Conservation (phyloP, 1,284 basidiomycete genomes). For the Lentinula novae-zelandiae region DNA sequence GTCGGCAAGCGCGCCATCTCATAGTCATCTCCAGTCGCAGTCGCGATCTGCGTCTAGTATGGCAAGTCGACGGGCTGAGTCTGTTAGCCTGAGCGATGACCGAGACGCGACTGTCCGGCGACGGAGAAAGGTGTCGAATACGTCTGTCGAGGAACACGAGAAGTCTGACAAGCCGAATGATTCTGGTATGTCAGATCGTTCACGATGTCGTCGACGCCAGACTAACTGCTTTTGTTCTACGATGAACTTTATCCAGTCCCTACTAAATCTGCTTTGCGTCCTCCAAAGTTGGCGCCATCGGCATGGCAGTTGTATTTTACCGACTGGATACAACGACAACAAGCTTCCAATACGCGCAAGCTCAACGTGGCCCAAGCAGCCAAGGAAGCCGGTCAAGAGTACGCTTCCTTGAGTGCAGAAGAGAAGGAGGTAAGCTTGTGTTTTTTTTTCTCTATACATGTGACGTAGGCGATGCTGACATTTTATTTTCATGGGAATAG, state of each 20-base stretch:
- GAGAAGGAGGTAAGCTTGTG: constrained; percentile 70
- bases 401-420: constrained; percentile 73
- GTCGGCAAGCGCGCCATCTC: constrained; percentile 66
- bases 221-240: constrained; percentile 10
- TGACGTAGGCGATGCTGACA: constrained; percentile 28
- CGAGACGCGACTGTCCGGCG: constrained; percentile 67
- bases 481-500: constrained; percentile 35
- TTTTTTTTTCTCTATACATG: constrained; percentile 23
- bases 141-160: constrained; percentile 24
- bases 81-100: constrained; percentile 56
- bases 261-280: constrained; percentile 70
- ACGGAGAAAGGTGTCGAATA: constrained; percentile 34
- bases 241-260: constrained; percentile 33
- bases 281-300: constrained; percentile 90
- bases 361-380: constrained; percentile 95
- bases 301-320: constrained; percentile 98
- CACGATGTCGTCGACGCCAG: constrained; percentile 8
- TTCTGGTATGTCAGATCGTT: constrained; percentile 32
- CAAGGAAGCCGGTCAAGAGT: constrained; percentile 91
- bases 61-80: constrained; percentile 64
- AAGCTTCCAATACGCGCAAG: constrained; percentile 74
- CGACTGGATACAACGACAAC: constrained; percentile 91
- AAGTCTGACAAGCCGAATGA: constrained; percentile 29
- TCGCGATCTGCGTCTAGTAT: constrained; percentile 38
- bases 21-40: constrained; percentile 36